phyloP scores from a whole-genome alignment of 2,329 filamentous ascomycete genomes.

The Fusarium sambucinum region DNA sequence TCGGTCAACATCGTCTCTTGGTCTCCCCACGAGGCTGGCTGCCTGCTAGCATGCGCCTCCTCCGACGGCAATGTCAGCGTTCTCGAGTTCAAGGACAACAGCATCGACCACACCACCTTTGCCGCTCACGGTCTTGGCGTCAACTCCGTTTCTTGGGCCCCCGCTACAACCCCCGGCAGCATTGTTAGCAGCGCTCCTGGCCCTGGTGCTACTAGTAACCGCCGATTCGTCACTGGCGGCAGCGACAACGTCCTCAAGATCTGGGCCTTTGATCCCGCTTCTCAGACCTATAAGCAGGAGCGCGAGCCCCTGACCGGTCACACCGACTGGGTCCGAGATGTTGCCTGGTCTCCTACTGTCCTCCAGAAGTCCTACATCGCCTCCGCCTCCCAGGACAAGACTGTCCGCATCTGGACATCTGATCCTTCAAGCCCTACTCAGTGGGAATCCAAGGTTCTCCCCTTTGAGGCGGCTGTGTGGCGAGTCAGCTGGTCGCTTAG shows the following conservation, averaged over 20 bases:
- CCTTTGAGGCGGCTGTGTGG: slow-evolving; percentile 92
- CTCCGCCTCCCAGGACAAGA: slow-evolving; percentile 95
- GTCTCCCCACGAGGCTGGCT: slow-evolving; percentile 97
- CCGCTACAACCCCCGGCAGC: slow-evolving; percentile 84
- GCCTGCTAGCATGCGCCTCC: slow-evolving; percentile 92
- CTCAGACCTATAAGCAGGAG: slow-evolving; percentile 72
- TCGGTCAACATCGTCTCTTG: slow-evolving; percentile 97
- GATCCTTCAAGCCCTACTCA: slow-evolving; percentile 71
- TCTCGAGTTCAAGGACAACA: slow-evolving; percentile 96
- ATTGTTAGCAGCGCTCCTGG: slow-evolving; percentile 79
- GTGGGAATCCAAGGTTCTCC: slow-evolving; percentile 87
- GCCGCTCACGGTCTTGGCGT: slow-evolving; percentile 93
- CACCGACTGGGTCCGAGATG: slow-evolving; percentile 96
- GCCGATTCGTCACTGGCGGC: slow-evolving; percentile 93
- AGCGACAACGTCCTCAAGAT: slow-evolving; percentile 95
- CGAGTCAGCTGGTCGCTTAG: slow-evolving; percentile 97
- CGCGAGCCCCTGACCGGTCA: slow-evolving; percentile 80
- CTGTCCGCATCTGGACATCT: slow-evolving; percentile 95
- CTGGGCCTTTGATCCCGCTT: slow-evolving; percentile 82
- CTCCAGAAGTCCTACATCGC: slow-evolving; percentile 97
- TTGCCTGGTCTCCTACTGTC: slow-evolving; percentile 96
- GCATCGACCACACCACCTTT: slow-evolving; percentile 90
- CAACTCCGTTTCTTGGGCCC: slow-evolving; percentile 96
- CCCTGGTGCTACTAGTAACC: slow-evolving; percentile 71
- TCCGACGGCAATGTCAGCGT: slow-evolving; percentile 94